These are phyloP conservation scores for Pseudodiploospora longispora DNA, from an alignment of 2,329 filamentous ascomycete genomes.

Conservation along the genomic window DNA sequence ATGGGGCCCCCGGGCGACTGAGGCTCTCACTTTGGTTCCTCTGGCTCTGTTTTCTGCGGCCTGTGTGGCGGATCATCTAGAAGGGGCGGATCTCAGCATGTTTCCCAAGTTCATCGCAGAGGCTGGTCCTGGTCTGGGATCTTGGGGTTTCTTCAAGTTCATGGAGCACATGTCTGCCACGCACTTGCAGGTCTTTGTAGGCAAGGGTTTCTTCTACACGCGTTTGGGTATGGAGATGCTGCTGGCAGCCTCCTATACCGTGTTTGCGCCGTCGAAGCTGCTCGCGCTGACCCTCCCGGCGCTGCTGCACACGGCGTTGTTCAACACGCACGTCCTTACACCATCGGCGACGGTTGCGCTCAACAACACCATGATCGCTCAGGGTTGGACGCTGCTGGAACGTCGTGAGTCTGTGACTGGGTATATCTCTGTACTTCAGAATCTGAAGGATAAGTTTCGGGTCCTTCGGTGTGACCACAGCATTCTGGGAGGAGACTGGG, in stretches of 20 bases:
- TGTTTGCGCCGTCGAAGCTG: constrained; percentile 60
- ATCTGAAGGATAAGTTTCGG: constrained; percentile 59
- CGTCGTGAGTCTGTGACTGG: constrained; percentile 82
- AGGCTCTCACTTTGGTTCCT: constrained; percentile 64
- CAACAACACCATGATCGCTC: constrained; percentile 55
- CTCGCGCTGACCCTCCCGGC: constrained; percentile 63
- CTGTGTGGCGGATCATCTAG: constrained; percentile 56
- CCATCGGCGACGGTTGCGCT: constrained; percentile 51
- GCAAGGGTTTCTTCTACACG: constrained; percentile 56
- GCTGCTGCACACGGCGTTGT: constrained; percentile 59
- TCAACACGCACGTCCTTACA: constrained; percentile 67
- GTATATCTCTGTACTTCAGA: constrained; percentile 87
- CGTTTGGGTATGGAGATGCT: constrained; percentile 65
- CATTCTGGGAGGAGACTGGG: constrained; percentile 87
- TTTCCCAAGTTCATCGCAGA: constrained; percentile 53
- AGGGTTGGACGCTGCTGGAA: constrained; percentile 70
- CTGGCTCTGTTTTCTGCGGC: constrained; percentile 56
- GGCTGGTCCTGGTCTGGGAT: constrained; percentile 55
- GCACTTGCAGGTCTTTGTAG: constrained; percentile 44
- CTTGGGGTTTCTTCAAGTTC: constrained; percentile 57
- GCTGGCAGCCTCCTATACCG: constrained; percentile 55
- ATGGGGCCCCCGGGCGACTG: constrained; percentile 68
- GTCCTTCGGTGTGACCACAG: constrained; percentile 92
- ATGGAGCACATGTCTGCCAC: constrained; percentile 32
- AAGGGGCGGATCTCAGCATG: constrained; percentile 48